Evolutionary conservation across 2,329 filamentous ascomycete species (phyloP).

Genomic region (Macrophomina pseudophaseolina): DNA sequence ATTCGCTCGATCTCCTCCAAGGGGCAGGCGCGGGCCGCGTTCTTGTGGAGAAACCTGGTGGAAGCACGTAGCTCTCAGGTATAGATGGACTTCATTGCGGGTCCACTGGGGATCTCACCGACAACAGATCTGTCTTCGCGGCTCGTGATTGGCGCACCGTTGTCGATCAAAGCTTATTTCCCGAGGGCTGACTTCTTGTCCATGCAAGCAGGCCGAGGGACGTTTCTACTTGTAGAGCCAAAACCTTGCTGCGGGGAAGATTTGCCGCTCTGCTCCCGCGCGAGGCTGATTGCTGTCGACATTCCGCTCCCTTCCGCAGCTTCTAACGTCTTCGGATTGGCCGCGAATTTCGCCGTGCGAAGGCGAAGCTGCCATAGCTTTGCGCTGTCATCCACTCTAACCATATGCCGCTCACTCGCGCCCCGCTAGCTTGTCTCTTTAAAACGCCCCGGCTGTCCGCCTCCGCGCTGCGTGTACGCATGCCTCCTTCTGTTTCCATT

Average conservation of each 20-base stretch:
- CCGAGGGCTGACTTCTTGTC: not conserved
- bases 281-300: not conserved
- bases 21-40: not conserved
- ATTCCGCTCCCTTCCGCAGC: not conserved
- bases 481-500: not conserved
- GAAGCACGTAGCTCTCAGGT: not conserved
- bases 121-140: not conserved
- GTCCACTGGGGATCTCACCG: not conserved
- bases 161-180: conserved; percentile 1
- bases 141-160: not conserved
- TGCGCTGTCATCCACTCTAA: not conserved
- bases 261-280: not conserved
- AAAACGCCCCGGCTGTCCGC: not conserved
- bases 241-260: not conserved
- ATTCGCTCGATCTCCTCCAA: not conserved
- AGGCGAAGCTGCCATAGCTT: not conserved
- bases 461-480: not conserved
- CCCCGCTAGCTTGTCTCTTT: not conserved
- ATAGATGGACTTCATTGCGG: conserved; percentile 16
- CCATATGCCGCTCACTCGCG: not conserved
- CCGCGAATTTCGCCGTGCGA: not conserved
- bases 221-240: not conserved
- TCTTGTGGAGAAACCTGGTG: not conserved
- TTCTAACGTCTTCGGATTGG: not conserved
- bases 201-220: not conserved